Conservation (phyloP, 208 protist genomes). For the Acanthamoeba lenticulata region DNA sequence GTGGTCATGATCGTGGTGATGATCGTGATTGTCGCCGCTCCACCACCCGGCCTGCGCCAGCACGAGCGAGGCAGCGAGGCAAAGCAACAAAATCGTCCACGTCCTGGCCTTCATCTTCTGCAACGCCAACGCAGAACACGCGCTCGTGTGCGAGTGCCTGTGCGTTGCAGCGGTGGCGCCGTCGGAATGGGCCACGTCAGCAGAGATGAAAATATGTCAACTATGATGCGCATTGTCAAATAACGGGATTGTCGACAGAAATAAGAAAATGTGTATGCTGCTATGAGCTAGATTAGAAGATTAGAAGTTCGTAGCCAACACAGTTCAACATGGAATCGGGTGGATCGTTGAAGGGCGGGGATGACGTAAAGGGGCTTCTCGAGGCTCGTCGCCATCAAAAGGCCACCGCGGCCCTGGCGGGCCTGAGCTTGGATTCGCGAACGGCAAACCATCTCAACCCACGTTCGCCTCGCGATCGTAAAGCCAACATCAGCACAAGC, state of each 20-base stretch:
- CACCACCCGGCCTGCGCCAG: conserved; percentile 5
- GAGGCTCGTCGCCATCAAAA: neutral
- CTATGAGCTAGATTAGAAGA: no score
- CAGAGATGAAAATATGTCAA: neutral
- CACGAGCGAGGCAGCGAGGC: neutral
- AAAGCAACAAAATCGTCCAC: neutral
- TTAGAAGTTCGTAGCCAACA: no score
- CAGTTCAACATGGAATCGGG: neutral
- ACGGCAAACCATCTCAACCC: neutral
- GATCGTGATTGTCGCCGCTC: neutral
- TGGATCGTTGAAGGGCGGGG: neutral
- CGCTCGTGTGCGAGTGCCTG: neutral
- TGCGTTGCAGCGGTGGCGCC: neutral
- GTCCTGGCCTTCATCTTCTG: neutral
- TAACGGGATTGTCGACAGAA: no score
- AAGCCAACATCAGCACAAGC: neutral
- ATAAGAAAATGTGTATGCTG: no score
- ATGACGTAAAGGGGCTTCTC: neutral
- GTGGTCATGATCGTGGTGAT: conserved; percentile 64
- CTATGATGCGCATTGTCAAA: no score
- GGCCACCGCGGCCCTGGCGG: neutral
- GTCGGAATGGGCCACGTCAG: neutral
- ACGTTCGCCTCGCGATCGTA: neutral
- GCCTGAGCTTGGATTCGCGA: neutral
- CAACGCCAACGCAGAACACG: neutral